phyloP scores from a whole-genome alignment of 805 yeast genomes.

The Cyberlindnera veronae region DNA sequence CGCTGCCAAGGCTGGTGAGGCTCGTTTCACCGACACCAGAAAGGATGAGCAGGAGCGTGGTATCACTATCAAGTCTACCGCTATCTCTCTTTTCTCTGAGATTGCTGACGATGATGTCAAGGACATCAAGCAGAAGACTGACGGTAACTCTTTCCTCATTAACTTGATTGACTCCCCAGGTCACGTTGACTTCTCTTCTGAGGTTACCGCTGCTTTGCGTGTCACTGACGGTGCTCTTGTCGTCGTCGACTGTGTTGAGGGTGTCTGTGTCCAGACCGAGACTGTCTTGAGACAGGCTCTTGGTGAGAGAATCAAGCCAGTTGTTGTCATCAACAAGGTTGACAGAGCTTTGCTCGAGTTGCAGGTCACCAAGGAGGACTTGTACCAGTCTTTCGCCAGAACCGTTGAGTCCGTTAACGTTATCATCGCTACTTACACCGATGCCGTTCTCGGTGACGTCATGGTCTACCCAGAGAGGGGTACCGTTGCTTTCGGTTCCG shows the following conservation, averaged over 20 bases:
- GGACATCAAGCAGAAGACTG: conserved; percentile 79
- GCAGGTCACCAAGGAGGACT: conserved; percentile 98
- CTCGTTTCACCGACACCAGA: conserved; percentile 99
- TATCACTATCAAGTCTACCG: conserved; percentile 98
- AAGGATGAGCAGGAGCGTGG: conserved; percentile 99
- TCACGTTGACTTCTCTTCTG: conserved; percentile 99
- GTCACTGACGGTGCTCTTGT: conserved; percentile 99
- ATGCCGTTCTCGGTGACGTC: conserved; percentile 86
- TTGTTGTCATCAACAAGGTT: conserved; percentile 97
- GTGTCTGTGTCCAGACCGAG: conserved; percentile 99
- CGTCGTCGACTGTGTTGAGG: conserved; percentile 98
- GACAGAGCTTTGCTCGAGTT: conserved; percentile 99
- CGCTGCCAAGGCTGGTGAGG: conserved; percentile 99
- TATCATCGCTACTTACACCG: conserved; percentile 92
- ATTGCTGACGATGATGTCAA: conserved; percentile 84
- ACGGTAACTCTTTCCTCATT: conserved; percentile 91
- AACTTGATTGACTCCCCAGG: conserved; percentile 99
- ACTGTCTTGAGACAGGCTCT: conserved; percentile 98
- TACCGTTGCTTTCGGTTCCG: conserved; percentile 99
- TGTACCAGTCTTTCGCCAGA: conserved; percentile 97
- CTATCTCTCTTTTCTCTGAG: conserved; percentile 92
- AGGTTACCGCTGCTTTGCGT: conserved; percentile 99
- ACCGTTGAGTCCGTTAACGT: conserved; percentile 99
- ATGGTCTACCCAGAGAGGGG: conserved; percentile 99
- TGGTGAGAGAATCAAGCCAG: conserved; percentile 99